Conservation (phyloP, 2,329 filamentous ascomycete genomes). For the Fusarium fujikuroi region DNA sequence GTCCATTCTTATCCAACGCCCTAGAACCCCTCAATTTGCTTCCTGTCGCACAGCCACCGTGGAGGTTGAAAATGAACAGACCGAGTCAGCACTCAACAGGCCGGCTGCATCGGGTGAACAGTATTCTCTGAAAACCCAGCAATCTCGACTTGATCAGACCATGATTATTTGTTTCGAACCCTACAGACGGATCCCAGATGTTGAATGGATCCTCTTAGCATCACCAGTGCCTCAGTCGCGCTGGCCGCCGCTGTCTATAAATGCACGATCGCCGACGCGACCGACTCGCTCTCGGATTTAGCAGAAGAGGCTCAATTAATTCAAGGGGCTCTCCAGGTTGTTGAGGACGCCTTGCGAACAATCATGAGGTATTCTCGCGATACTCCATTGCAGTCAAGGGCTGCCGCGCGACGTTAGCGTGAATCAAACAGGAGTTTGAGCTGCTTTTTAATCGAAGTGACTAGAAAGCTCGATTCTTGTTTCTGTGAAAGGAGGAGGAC, state of each 20-base stretch:
- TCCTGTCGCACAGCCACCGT: not conserved
- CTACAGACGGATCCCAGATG: rapidly evolving
- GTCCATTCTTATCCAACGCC: rapidly evolving
- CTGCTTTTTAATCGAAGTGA: rapidly evolving
- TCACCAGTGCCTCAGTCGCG: not conserved
- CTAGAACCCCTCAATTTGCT: rapidly evolving
- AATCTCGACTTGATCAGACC: not conserved
- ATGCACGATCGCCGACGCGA: rapidly evolving
- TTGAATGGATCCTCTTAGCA: not conserved
- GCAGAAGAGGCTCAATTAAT: not conserved
- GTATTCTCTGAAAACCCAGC: rapidly evolving
- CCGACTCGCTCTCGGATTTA: rapidly evolving
- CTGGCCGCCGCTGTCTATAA: not conserved
- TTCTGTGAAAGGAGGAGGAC: rapidly evolving
- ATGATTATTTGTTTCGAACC: rapidly evolving
- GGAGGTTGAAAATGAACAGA: not conserved
- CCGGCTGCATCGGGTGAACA: not conserved
- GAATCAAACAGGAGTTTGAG: not conserved
- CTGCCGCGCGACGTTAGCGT: rapidly evolving
- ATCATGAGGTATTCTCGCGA: not conserved
- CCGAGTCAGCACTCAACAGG: not conserved
- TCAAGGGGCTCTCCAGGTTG: rapidly evolving
- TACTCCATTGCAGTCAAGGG: not conserved
- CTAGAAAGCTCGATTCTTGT: rapidly evolving
- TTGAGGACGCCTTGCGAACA: rapidly evolving